A percentile compares a stretch with the other conserved stretches of the same genome.
phyloP scores from a whole-genome alignment of 2,329 filamentous ascomycete species.

The Colletotrichum phormii region DNA sequence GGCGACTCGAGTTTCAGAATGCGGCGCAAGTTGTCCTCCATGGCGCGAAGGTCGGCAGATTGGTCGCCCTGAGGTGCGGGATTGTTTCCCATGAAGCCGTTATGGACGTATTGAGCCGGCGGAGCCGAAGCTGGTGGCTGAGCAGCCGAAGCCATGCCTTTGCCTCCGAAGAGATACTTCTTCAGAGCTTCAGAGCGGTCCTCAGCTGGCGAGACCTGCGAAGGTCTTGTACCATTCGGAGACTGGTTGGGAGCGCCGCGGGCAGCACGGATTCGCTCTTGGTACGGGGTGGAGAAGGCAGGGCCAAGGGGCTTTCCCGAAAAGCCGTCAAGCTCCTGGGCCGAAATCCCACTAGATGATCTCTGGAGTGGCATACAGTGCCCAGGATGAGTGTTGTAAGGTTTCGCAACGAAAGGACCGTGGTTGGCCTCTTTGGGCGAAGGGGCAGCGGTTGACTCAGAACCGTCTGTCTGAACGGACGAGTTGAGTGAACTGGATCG shows the following conservation, averaged over 20 bases:
- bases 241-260: slow-evolving; percentile 46
- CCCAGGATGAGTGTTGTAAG: slow-evolving; percentile 29
- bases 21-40: slow-evolving; percentile 66
- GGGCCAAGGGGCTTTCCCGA: slow-evolving; percentile 68
- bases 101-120: slow-evolving; percentile 11
- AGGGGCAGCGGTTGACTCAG: slow-evolving; percentile 64
- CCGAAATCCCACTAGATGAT: slow-evolving; percentile 64
- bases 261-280: slow-evolving; percentile 70
- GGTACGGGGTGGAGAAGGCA: slow-evolving; percentile 75
- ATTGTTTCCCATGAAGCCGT: slow-evolving; percentile 8
- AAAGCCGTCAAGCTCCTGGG: slow-evolving; percentile 75
- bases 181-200: slow-evolving; percentile 64
- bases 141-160: slow-evolving; percentile 39
- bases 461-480: slow-evolving; percentile 50
- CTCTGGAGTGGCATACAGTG: slow-evolving; percentile 26
- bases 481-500: slow-evolving; percentile 63
- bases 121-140: slow-evolving; percentile 17
- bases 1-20: slow-evolving; percentile 58
- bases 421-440: slow-evolving; percentile 46
- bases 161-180: slow-evolving; percentile 63
- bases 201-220: slow-evolving; percentile 38
- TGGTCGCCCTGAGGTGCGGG: slow-evolving; percentile 33
- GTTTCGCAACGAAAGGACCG: slow-evolving; percentile 31
- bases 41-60: slow-evolving; percentile 55
- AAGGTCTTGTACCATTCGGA: neutral